Evolutionary conservation across 768 basidiomycete genomes (phyloP), one percentile per base, ranked within the genome.

Genomic region (Amanita pallidorosea): DNA sequence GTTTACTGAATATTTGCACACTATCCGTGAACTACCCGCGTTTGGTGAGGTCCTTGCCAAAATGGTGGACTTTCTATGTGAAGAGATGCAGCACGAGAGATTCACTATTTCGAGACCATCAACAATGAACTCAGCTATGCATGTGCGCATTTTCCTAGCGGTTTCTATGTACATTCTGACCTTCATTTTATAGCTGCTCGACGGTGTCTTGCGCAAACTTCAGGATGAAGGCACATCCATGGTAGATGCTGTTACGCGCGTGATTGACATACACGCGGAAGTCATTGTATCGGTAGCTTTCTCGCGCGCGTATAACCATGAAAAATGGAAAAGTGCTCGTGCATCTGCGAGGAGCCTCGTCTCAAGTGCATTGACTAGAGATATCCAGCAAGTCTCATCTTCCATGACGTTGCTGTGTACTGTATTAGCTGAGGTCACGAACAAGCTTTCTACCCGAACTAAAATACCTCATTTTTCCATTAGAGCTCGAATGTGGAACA

Each of bases 21-120:
- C 81, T n/a, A 60, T 85, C 44, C 70, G 71, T 56, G 64, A 73
- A 15, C 66, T 68, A 36, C 58, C 67, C 23, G 65, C 69, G 25
- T 85, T 76, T 62, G 70, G 68, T n/a, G 81, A 84, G 47, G 71
- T 85, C n/a, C 67, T 94, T 29, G 83, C 84, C 7, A 83, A 80
- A 61, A 72, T 85, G 34, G 67, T 80, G 12, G 79, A 81, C 54
- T 84, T 88, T 54, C 72, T 92, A 47, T 86, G 83, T 62, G 88
- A 87, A 60, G 83, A 88, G 55, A 65, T 88, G 17, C 91, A 93
- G 60, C 88, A 91, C 56, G 78, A 82, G 51, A 75, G 86, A 3
- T 85, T 88, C 60, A 64, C 70, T 45, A 67, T 71, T 22, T 66
- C 77, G 18, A 75, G 84, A 13, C 80, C 87, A 1, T 65, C 67